These are phyloP conservation scores for Yamadazyma dendronema DNA, from an alignment of 1,139 yeast genomes.

Conservation along the genomic window DNA sequence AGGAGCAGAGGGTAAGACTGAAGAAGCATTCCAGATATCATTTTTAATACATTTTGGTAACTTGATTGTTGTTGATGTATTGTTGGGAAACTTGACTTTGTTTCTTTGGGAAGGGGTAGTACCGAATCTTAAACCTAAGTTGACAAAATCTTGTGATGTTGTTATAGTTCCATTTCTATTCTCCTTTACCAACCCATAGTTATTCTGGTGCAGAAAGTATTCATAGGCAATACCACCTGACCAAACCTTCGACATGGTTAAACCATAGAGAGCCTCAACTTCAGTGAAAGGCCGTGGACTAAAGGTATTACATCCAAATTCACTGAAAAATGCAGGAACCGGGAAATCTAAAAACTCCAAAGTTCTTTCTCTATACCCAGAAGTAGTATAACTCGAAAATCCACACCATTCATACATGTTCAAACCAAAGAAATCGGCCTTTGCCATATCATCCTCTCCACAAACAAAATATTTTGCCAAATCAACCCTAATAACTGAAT, in stretches of 20 bases:
- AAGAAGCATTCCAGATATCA: slow-evolving; percentile 43
- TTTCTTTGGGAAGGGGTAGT: slow-evolving; percentile 28
- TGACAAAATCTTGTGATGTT: slow-evolving; percentile 43
- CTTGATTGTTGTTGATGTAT: background rate
- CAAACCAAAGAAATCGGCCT: slow-evolving; percentile 55
- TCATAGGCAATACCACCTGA: slow-evolving; percentile 43
- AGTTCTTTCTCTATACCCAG: slow-evolving; percentile 58
- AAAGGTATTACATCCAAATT: slow-evolving; percentile 56
- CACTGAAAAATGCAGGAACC: slow-evolving; percentile 60
- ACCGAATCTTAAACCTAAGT: slow-evolving; percentile 30
- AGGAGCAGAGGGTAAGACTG: slow-evolving; percentile 53
- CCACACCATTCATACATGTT: slow-evolving; percentile 74
- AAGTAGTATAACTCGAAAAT: slow-evolving; percentile 51
- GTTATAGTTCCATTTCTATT: slow-evolving; percentile 28
- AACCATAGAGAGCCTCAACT: slow-evolving; percentile 36
- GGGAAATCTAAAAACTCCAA: slow-evolving; percentile 45
- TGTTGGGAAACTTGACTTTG: slow-evolving; percentile 14
- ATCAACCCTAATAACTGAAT: slow-evolving; percentile 45
- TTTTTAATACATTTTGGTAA: slow-evolving; percentile 6
- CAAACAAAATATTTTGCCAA: slow-evolving; percentile 53
- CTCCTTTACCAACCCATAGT: slow-evolving; percentile 34
- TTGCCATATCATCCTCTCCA: slow-evolving; percentile 24
- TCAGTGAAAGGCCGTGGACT: slow-evolving; percentile 59
- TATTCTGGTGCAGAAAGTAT: slow-evolving; percentile 36
- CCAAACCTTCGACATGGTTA: slow-evolving; percentile 38